These are phyloP conservation scores for Chiua virens DNA, from an alignment of 768 basidiomycete genomes.

Conservation along the genomic window DNA sequence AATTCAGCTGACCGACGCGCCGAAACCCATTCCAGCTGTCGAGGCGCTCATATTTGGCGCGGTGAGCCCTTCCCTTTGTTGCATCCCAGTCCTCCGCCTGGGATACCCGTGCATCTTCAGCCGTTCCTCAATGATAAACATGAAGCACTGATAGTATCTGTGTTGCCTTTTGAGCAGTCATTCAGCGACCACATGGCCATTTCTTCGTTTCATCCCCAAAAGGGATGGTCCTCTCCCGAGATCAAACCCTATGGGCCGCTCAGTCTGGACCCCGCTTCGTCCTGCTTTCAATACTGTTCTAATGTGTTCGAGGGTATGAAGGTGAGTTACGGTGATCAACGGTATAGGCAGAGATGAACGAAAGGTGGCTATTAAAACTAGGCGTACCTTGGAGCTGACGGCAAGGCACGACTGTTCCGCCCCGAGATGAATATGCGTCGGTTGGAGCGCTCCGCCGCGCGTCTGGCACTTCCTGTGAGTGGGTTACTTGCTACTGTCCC, in stretches of 20 bases:
- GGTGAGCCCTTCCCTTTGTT: constrained; percentile 35
- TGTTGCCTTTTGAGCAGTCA: constrained; percentile 33
- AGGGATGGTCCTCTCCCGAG: constrained; percentile 70
- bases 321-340: constrained; percentile 30
- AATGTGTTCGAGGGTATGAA: constrained; percentile 70
- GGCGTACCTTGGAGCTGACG: constrained; percentile 74
- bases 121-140: background rate
- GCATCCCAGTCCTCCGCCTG: background rate
- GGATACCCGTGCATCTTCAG: no score
- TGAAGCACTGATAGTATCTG: background rate
- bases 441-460: constrained; percentile 63
- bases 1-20: constrained; percentile 43
- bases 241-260: constrained; percentile 71
- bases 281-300: constrained; percentile 62
- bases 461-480: constrained; percentile 72
- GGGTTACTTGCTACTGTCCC: background rate
- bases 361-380: constrained; percentile 19
- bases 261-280: constrained; percentile 52
- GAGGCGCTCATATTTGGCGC: constrained; percentile 57
- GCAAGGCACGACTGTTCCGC: constrained; percentile 74
- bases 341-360: background rate
- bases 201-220: constrained; percentile 56
- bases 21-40: constrained; percentile 51
- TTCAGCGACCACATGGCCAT: constrained; percentile 81
- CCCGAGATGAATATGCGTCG: constrained; percentile 86